Base-by-base conservation (phyloP, 1,284 basidiomycete species). In the Ustilago cynodontis region DNA sequence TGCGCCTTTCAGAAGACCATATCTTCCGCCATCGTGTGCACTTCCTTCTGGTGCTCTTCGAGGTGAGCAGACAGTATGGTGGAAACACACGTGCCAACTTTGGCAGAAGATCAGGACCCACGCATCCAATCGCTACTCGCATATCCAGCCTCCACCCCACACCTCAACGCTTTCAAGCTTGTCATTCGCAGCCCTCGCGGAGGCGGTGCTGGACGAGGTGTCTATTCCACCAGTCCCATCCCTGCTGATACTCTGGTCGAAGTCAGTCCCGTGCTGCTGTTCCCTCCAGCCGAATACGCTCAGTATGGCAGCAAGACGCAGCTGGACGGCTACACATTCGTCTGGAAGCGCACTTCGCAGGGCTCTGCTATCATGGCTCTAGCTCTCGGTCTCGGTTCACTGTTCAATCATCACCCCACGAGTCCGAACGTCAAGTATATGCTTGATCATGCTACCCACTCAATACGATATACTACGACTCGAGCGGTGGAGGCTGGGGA, bases 261-360 rank as follows among this genome's bases (percentile, higher is more conserved):
- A 85, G 90, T 92, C 71, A 93, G 92, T 66, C 95, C 95, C 0
- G 93, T 94, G n/a, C 88, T 97, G 11, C 88, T 97, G 8, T 91
- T 96, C 79, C 87, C 88, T 1, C 88, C 90, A 53, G 88, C 90
- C 31, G 93, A 84, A 58, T 85, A 84, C 55, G 29, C 52, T 8
- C 26, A 43, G 10, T 61, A 82, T 60, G 84, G 82, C 0, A 77
- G 75, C 28, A 69, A 92, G 78, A 95, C 93, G 0, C 86, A 92
- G 0, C 87, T 96, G 16, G 92, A 95, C 76, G 91, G 92, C 56
- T 95, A 95, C 84, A 91, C 93, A 0, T 95, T 95, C 82, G 91
- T 90, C 49, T 97, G 94, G 84, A 74, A 74, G 54, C 92, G 78
- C 51, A 90, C 90, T 2, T 29, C 18, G 5, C 43, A 39, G 1